Base-by-base conservation (phyloP, 2,329 filamentous ascomycete genomes). In the Grosmannia huntii region DNA sequence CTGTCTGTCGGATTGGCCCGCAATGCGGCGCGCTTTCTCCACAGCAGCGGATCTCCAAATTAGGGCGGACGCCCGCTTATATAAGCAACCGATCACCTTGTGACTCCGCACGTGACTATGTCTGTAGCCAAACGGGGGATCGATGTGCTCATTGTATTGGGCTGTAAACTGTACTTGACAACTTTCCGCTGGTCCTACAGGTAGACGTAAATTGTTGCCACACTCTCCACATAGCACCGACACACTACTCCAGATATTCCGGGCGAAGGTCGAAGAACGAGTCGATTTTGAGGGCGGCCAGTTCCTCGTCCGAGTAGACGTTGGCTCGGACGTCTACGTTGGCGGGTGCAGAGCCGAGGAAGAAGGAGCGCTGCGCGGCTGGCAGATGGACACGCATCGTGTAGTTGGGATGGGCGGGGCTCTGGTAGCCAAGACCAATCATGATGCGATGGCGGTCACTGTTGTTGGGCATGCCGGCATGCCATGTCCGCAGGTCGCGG, bases 401-500 rank as follows among this genome's bases (percentile, higher is more conserved):
- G 56, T 63, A 62, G 55, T 64, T 64, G 19, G 64, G 64, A 25
- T 65, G 62, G 4, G 59, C 33, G 4, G 61, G 60, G 55, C 62
- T 64, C 64, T 63, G 16, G 51, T 60, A 60, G 11, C 59, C 59
- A 28, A 60, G 52, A 16, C 53, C 79, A n/a, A 84, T 67, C 81
- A 84, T 83, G 21, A 83, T 73, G 28, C 80, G 68, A 19, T 77
- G 73, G 7, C 75, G 68, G 5, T 73, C 66, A 1, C 75, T 77
- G 49, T 67, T 64, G 62, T 85, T 85, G 1, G 81, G 81, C 76
- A 83, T 82, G 0, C 82, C 82, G 0, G 80, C 81, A 65, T 85
- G 82, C 82, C 82, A 86, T 5, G 84, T 73, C 27, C 82, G 70
- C 57, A 85, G 66, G 65, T 85, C 82, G 2, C 83, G 73, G 33